These are phyloP conservation scores for Microdochium trichocladiopsis DNA, from an alignment of 2,329 filamentous ascomycete species.

Conservation along the genomic window DNA sequence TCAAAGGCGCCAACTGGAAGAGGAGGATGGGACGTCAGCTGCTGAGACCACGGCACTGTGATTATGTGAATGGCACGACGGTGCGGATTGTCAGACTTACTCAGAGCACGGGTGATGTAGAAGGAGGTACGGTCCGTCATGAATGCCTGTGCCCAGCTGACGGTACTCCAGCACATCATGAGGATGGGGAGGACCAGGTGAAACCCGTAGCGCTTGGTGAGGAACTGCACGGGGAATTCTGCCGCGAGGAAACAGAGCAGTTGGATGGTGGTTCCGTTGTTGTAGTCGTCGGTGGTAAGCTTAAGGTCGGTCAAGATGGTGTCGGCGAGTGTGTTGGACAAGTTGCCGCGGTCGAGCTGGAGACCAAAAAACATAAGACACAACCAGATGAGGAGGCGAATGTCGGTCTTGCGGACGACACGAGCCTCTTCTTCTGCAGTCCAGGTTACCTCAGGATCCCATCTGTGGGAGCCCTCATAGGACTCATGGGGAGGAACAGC, in stretches of 20 bases:
- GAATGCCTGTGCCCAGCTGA: constrained; percentile 40
- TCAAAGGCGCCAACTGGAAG: constrained; percentile 38
- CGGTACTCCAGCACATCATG: constrained; percentile 42
- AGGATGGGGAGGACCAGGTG: constrained; percentile 46
- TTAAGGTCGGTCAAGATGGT: constrained; percentile 49
- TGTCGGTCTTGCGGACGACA: constrained; percentile 45
- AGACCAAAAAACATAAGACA: constrained; percentile 54
- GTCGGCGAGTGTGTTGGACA: constrained; percentile 55
- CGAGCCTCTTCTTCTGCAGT: constrained; percentile 46
- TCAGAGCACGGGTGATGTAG: constrained; percentile 42
- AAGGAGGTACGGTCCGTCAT: constrained; percentile 38
- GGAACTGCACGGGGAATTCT: constrained; percentile 51
- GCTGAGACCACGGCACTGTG: not conserved
- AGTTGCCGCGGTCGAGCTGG: constrained; percentile 57
- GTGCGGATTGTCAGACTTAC: not conserved
- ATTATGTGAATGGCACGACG: no score
- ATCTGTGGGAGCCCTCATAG: constrained; percentile 34
- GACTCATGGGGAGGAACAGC: constrained; percentile 19
- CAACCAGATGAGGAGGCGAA: constrained; percentile 31
- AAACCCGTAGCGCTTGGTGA: constrained; percentile 51
- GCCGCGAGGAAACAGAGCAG: constrained; percentile 45
- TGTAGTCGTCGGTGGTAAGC: constrained; percentile 44
- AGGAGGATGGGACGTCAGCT: not conserved
- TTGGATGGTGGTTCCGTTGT: constrained; percentile 51
- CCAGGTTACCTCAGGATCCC: constrained; percentile 38